Base-by-base conservation (phyloP, 441 rosid species). In the Rhodomyrtus psidioides region DNA sequence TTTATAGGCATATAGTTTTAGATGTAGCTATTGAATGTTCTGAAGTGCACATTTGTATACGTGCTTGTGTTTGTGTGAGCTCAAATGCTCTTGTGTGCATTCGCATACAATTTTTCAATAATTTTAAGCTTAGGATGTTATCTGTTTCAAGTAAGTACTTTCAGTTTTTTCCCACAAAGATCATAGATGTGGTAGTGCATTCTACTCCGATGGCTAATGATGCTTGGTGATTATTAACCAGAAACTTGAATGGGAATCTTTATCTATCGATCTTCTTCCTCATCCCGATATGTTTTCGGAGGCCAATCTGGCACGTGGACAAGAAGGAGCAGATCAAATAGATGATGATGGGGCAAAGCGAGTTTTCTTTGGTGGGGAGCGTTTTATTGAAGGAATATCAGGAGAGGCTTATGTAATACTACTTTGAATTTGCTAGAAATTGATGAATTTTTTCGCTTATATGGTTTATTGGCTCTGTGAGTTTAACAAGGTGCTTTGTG, bases 281-380 rank as follows among this genome's bases (percentile, higher is more conserved):
- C 99, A 95, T 93, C 99, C 99, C 89, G 99, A 97, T 91, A 97
- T 97, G 99, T 97, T 97, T 89, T 86, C 94, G 81, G 99, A 97
- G 84, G 96, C 96, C 88, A 97, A 91, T 91, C 88, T 97, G 90
- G 98, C 96, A 70, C 91, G 94, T 53, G 87, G 93, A 81, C 91
- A 93, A 85, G 96, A 92, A 89, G 93, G 89, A 83, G 91, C 88
- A 75, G 87, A 94, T 87, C 93, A 91, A 62, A 97, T 98, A 92
- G 99, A 95, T 88, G 96, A 96, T 90, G 99, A 97, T 92, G 99
- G 99, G 81, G 99, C 99, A 82, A 97, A 97, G 91, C 92, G 99
- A 86, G 98, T 90, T 85, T 97, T 97, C 95, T 97, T 97, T 94
- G 99, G 99, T 49, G 99, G 99, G 88, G 99, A 97, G 91, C 95